Base-by-base conservation (phyloP, 202 grass and related monocot genomes). In the Brachypodium distachyon region DNA sequence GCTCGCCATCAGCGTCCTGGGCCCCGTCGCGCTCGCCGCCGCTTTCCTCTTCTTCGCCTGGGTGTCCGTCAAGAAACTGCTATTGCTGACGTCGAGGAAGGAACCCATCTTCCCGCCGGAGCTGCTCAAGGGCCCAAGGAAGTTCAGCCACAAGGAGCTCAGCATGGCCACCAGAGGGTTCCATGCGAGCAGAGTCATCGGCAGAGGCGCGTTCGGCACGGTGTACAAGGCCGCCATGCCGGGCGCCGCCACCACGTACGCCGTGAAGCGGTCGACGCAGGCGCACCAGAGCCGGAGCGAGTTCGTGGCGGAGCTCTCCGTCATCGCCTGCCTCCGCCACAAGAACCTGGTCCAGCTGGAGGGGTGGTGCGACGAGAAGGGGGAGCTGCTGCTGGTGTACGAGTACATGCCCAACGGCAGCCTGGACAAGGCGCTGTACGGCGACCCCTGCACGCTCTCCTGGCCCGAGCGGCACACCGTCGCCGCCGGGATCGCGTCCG, bases 381-480 rank as follows among this genome's bases (percentile, higher is more conserved):
- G 85, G 12, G 91, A 97, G 78, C 50, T 97, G 38, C 49, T 97
- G 22, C 83, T 97, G 50, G 93, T 97, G 8, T 97, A 97, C 33
- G 93, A 97, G 87, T 97, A 97, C 77, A 97, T 97, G 93, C 85
- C 87, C 47, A 93, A 97, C 61, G 93, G 93, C 48, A 97, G 87
- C 66, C 83, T 93, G 18, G 94, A 97, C 73, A 92, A 71, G 81
- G 63, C 81, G 32, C 85, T 97, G 13, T 90, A 97, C 82, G 66
- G 84, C 57, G 86, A 88, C 7, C 94, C 81, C 1, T 87, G 70
- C 25, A 59, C 86, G 27, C 67, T 97, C 32, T 56, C 84, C 38
- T 97, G 94, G 94, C 55, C 79, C 40, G 79, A 88, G 68, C 66
- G 94, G 1, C 87, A 82, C 72, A 84, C 85, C 1, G 91, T 91